phyloP scores from a whole-genome alignment of 768 basidiomycete species.

The Tulasnella sp. region DNA sequence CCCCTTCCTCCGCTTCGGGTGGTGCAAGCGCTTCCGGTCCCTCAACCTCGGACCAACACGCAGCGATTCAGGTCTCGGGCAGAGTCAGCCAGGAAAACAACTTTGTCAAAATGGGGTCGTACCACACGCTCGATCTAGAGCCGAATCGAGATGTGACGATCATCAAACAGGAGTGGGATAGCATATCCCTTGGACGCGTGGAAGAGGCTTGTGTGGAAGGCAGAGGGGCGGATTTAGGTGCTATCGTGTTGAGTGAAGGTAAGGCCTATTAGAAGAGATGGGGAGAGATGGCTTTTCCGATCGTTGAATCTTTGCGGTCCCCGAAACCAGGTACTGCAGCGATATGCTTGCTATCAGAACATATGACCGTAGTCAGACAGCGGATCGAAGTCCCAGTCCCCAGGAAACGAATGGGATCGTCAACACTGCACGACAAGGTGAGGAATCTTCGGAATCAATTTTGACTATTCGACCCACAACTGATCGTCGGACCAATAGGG shows the following conservation, averaged over 20 bases:
- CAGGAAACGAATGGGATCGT: slow-evolving; percentile 74
- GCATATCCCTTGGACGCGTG: slow-evolving; percentile 69
- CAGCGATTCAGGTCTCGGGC: slow-evolving; percentile 75
- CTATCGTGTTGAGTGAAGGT: slow-evolving; percentile 93
- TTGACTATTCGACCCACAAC: not conserved
- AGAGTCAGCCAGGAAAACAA: slow-evolving; percentile 78
- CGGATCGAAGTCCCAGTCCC: slow-evolving; percentile 84
- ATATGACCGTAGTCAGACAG: slow-evolving; percentile 91
- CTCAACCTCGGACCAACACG: slow-evolving; percentile 32
- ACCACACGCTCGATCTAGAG: slow-evolving; percentile 91
- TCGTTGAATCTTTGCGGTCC: not conserved
- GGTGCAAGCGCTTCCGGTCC: slow-evolving; percentile 24
- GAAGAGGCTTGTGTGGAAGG: slow-evolving; percentile 89
- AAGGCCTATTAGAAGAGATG: too few relatives aligned
- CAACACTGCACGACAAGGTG: slow-evolving; percentile 81
- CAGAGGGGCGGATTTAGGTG: slow-evolving; percentile 90
- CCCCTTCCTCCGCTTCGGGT: slow-evolving; percentile 47
- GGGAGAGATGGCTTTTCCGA: too few relatives aligned
- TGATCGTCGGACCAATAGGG: slow-evolving; percentile 37
- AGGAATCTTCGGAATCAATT: not conserved
- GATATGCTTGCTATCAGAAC: slow-evolving; percentile 90
- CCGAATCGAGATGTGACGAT: slow-evolving; percentile 84
- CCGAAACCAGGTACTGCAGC: slow-evolving; percentile 59
- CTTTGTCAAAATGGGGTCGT: slow-evolving; percentile 86
- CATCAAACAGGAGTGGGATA: slow-evolving; percentile 89